Evolutionary conservation across 805 yeast species (phyloP), one percentile per base, ranked within the genome.

Genomic region (Debaryomyces hansenii): DNA sequence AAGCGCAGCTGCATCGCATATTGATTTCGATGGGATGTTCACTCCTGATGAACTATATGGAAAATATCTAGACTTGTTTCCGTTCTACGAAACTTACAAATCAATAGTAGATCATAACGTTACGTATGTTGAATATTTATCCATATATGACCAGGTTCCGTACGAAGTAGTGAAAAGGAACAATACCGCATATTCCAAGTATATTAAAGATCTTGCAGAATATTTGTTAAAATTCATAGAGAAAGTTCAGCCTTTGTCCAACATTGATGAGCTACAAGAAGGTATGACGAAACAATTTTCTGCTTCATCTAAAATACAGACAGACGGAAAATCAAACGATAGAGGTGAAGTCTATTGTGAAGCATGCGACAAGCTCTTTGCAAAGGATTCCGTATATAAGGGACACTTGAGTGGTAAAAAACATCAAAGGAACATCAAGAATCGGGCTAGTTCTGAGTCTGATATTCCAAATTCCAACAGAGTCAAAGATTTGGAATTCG

Each of bases 381-480:
- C 86, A 11, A 84, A 85, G 43, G 68, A 68, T 21, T 66, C 90
- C 0, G 94, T 87, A 0, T 90, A 72, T 59, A 64, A 76, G 4
- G 83, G 79, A 2, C 97, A 92, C 70, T 63, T 89, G 20, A 49
- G 56, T 1, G 96, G 96, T 1, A 87, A 86, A 59, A 84, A 84
- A 54, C 97, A 92, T 60, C 67, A 74, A 46, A 84, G 82, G 53
- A 80, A 80, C 33, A 59, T 54, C 0, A 56, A 50, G 20, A 58
- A 53, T 2, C 11, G 20, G 4, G 16, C 34, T 11, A 21, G 33
- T 15, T 24, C 16, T 10, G 11, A 10, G n/a, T 11, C 21, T 14
- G 33, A 11, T 8, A 16, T 15, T 4, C 32, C 36, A 8, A 14
- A 3, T 14, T 20, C 16, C 16, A 31, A 33, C 5, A 21, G 41